These are phyloP conservation scores for Endotrypanum monterogeii DNA, from an alignment of 208 protist species.

Conservation along the genomic window DNA sequence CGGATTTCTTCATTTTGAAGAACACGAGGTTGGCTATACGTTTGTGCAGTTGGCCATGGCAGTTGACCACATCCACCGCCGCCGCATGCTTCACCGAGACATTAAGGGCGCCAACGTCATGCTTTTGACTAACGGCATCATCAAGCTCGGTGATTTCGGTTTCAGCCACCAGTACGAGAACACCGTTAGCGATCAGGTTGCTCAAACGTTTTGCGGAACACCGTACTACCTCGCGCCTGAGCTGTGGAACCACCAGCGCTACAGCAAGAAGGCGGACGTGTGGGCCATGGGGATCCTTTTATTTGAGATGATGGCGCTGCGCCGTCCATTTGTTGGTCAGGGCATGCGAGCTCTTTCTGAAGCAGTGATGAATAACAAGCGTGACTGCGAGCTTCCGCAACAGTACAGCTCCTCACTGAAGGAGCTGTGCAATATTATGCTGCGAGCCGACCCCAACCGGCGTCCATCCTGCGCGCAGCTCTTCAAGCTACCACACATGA, in stretches of 20 bases:
- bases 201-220: constrained; percentile 86
- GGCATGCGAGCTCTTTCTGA: constrained; percentile 70
- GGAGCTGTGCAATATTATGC: constrained; percentile 66
- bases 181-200: constrained; percentile 73
- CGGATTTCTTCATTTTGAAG: constrained; percentile 63
- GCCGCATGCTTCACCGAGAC: constrained; percentile 88
- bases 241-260: constrained; percentile 86
- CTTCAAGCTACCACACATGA: constrained; percentile 60
- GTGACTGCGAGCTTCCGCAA: constrained; percentile 57
- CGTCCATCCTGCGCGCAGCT: constrained; percentile 54
- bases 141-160: constrained; percentile 90
- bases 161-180: constrained; percentile 84
- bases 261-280: constrained; percentile 93
- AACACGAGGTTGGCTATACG: constrained; percentile 83
- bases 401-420: constrained; percentile 63
- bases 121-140: constrained; percentile 73
- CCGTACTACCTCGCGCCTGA: constrained; percentile 94
- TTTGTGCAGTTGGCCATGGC: constrained; percentile 83
- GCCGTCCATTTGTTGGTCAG: constrained; percentile 73
- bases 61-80: constrained; percentile 84
- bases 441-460: constrained; percentile 49
- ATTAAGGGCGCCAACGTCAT: constrained; percentile 89
- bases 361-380: constrained; percentile 64
- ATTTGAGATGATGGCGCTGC: constrained; percentile 82
- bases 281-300: constrained; percentile 89